Conservation (phyloP, 768 basidiomycete genomes). For the Phaeotremella fagi region DNA sequence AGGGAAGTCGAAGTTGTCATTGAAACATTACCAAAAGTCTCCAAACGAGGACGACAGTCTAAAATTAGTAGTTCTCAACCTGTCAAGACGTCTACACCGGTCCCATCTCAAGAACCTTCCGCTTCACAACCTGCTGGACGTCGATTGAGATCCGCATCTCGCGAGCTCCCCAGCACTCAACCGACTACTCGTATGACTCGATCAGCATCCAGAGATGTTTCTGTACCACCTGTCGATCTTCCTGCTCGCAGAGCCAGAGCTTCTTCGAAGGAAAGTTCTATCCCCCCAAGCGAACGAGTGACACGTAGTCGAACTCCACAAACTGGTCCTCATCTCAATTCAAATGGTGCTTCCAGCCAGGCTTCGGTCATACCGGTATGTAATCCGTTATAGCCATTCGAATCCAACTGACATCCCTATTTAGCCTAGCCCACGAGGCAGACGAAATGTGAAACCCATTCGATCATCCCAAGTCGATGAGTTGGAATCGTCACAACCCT, state of each 20-base stretch:
- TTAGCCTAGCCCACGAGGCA: background rate
- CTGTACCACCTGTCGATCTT: background rate
- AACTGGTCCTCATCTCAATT: background rate
- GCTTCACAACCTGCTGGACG: slow-evolving; percentile 1
- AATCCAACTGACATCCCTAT: too few relatives aligned
- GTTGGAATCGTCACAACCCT: slow-evolving; percentile 11
- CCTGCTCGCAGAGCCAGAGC: background rate
- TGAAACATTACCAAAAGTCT: slow-evolving; percentile 3
- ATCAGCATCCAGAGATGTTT: slow-evolving; percentile 1
- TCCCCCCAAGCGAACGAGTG: background rate
- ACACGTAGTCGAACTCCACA: background rate
- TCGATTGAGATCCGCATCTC: slow-evolving; percentile 11
- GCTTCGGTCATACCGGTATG: background rate
- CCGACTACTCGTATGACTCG: slow-evolving; percentile 10
- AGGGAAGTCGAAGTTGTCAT: background rate
- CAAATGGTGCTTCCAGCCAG: background rate
- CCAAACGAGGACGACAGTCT: background rate
- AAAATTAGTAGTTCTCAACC: slow-evolving; percentile 4
- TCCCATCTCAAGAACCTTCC: background rate
- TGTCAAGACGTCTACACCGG: background rate
- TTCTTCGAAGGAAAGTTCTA: background rate
- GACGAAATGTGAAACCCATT: background rate
- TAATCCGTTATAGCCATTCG: too few relatives aligned
- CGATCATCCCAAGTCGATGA: slow-evolving; percentile 13
- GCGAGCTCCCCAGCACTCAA: slow-evolving; percentile 2